Base-by-base conservation (phyloP, 2,329 filamentous ascomycete genomes). In the Claviceps africana region DNA sequence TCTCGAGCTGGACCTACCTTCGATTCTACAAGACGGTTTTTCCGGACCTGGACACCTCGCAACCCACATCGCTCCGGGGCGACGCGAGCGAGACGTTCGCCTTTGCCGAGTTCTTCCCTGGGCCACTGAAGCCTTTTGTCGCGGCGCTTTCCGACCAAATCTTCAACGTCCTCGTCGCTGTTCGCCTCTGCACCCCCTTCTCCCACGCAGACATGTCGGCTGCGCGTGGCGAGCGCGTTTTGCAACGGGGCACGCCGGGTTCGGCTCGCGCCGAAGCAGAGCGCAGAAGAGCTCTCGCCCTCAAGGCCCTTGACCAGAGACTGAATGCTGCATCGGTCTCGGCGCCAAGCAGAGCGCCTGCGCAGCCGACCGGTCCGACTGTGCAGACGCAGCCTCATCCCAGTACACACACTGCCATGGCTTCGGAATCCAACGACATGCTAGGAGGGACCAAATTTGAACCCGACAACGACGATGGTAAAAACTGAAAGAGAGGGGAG, bases 41-140 rank as follows among this genome's bases (percentile, higher is more conserved):
- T 62, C 81, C 82, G 52, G 82, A 85, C 60, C 78, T 85, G 56
- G 81, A 84, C 60, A 71, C 76, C 13, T 76, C 77, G 10, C 81
- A 85, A 61, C 67, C 77, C 2, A 64, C 75, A 5, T 73, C 77
- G 9, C 79, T 95, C 59, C 86, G 84, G 57, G 93, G 93, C 56
- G 93, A 98, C 66, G 88, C 93, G 37, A 94, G 87, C 67, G 93
- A 98, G 68, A 95, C 90, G 0, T 98, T 98, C 65, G 86, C 90
- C 8, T 95, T 98, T 66, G 85, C 89, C 57, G 88, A 93, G 61
- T 95, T 98, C 74, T 97, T 97, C 71, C 93, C 93, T 0, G 86
- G 85, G 48, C 81, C 84, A 3, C 72, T 86, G 43, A 91, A 96
- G 65, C 86, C 88, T 0, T 73, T 87, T 15, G 77, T 97, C 43